A percentile compares a stretch with the other conserved stretches of the same genome.
Conservation (phyloP, 2,329 filamentous ascomycete species). For the Cladophialophora yegresii region DNA sequence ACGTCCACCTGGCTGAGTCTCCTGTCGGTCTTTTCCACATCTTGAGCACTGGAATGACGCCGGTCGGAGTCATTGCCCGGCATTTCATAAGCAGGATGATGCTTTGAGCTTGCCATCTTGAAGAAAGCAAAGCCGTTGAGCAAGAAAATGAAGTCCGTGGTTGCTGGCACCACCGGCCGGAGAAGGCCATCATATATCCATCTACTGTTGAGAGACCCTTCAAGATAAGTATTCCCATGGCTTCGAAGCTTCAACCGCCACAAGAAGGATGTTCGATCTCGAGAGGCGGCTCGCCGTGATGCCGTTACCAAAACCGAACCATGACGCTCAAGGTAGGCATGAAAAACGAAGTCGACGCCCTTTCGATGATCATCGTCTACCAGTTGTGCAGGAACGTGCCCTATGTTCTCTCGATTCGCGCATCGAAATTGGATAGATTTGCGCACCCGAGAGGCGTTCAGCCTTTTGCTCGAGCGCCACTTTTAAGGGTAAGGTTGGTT, state of each 20-base stretch:
- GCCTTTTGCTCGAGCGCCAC: not conserved
- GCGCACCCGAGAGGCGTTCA: not conserved
- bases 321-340: not conserved
- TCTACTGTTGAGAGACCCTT: not conserved
- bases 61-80: slow-evolving; percentile 2
- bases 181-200: slow-evolving; percentile 2
- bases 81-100: slow-evolving; percentile 12
- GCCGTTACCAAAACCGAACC: not conserved
- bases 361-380: not conserved
- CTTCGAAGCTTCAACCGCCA: not conserved
- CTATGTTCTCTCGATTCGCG: not conserved
- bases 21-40: not conserved
- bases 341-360: not conserved
- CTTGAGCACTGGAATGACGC: not conserved
- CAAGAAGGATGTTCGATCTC: not conserved
- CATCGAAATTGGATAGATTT: not conserved
- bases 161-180: not conserved
- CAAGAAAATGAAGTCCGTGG: not conserved
- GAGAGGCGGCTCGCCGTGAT: not conserved
- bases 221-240: not conserved
- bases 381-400: slow-evolving; percentile 11
- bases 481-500: not conserved
- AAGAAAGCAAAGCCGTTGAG: not conserved
- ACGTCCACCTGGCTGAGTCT: slow-evolving; percentile 16
- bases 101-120: slow-evolving; percentile 13